Evolutionary conservation across 2,329 filamentous ascomycete species (phyloP).

Genomic region (Neonectria sp.): DNA sequence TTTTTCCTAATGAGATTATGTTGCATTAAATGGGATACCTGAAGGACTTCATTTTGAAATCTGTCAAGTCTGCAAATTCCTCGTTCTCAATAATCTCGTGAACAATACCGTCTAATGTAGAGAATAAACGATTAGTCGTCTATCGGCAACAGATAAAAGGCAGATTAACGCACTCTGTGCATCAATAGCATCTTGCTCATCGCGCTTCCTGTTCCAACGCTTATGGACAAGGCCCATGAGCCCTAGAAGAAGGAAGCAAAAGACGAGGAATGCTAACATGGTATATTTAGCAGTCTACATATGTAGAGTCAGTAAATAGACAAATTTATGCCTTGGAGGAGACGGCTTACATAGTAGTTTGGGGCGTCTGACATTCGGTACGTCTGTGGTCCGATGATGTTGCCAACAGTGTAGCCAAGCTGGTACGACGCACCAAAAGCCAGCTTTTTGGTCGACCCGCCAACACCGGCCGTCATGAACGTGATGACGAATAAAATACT

Average conservation of each 20-base stretch:
- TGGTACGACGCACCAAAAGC: constrained; percentile 25
- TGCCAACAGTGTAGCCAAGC: constrained; percentile 25
- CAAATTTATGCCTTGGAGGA: no score
- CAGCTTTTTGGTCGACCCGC: constrained; percentile 25
- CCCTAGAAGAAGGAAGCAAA: constrained; percentile 5
- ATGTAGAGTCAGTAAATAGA: no score
- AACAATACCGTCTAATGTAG: not conserved
- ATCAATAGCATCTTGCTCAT: constrained; percentile 5
- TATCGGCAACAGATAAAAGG: not conserved
- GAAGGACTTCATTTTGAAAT: constrained; percentile 21
- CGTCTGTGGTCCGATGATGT: constrained; percentile 29
- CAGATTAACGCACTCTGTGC: not conserved
- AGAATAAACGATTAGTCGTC: not conserved
- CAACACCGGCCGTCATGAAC: constrained; percentile 27
- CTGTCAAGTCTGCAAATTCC: constrained; percentile 22
- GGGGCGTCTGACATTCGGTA: constrained; percentile 20
- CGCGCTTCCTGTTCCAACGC: constrained; percentile 20
- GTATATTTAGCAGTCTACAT: constrained; percentile 26
- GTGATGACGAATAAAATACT: constrained; percentile 25
- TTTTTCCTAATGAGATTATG: not conserved
- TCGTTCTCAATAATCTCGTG: constrained; percentile 17
- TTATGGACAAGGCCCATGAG: constrained; percentile 16
- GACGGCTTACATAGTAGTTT: constrained; percentile 20
- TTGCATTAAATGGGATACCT: constrained; percentile 18
- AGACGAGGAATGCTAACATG: constrained; percentile 24